Evolutionary conservation across 2,329 filamentous ascomycete species (phyloP).

Genomic region (Aspergillus ruber): DNA sequence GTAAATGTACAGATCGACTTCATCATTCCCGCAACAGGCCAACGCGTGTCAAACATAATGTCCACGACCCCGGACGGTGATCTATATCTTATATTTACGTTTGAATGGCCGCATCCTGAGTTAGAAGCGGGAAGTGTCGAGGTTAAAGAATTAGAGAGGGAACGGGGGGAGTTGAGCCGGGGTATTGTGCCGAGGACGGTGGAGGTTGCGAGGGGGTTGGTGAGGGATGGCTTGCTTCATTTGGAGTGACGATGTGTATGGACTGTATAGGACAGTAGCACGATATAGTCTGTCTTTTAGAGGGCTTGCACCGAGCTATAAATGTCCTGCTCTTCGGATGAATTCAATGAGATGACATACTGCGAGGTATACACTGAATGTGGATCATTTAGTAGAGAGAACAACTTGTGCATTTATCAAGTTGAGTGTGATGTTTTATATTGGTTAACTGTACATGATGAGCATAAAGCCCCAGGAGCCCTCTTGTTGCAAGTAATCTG

Average conservation of each 20-base stretch:
- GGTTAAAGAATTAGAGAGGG: slow-evolving; percentile 20
- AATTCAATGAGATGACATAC: no score
- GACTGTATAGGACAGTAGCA: no score
- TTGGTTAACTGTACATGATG: no score
- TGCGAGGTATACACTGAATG: no score
- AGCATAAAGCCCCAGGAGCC: no score
- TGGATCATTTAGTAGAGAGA: no score
- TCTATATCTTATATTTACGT: slow-evolving; percentile 42
- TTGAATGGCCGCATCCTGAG: slow-evolving; percentile 35
- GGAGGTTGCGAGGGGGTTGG: slow-evolving; percentile 13
- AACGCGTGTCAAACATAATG: slow-evolving; percentile 40
- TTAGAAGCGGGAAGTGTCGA: slow-evolving; percentile 29
- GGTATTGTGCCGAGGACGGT: slow-evolving; percentile 10
- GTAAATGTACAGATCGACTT: slow-evolving; percentile 46
- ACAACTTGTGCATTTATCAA: no score
- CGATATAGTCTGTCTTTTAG: background rate
- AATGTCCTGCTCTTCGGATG: no score
- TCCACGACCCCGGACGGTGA: slow-evolving; percentile 30
- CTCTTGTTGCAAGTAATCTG: no score
- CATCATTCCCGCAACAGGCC: slow-evolving; percentile 34
- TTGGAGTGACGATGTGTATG: background rate
- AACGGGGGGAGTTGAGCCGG: slow-evolving; percentile 11
- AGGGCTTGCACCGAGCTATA: background rate
- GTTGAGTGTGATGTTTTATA: no score
- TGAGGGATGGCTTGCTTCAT: background rate